A percentile compares a stretch with the other conserved stretches of the same genome.
Evolutionary conservation across 2,329 filamentous ascomycete genomes (phyloP).

Genomic region (Ceratocystis harringtonii): DNA sequence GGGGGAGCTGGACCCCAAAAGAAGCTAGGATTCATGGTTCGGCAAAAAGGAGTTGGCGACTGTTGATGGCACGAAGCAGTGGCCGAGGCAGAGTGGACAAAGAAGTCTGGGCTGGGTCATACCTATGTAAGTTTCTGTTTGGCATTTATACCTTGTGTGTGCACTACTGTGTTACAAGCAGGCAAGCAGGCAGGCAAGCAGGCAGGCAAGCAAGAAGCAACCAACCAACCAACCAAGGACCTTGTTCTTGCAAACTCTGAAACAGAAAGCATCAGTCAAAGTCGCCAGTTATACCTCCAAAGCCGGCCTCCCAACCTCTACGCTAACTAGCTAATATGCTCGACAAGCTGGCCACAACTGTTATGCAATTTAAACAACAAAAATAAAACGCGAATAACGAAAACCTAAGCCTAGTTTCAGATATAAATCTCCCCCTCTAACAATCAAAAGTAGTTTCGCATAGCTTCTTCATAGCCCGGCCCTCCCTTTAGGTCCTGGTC

Average conservation of each 20-base stretch:
- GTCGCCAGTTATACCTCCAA: too few relatives aligned
- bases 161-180: background rate
- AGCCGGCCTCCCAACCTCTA: too few relatives aligned
- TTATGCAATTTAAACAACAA: background rate
- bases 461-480: slow-evolving; percentile 64
- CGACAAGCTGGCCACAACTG: background rate
- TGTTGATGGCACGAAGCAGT: too few relatives aligned
- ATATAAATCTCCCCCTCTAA: background rate
- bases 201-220: background rate
- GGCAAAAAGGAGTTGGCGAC: background rate
- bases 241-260: background rate
- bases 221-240: background rate
- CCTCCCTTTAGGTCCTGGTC: slow-evolving; percentile 72
- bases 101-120: too few relatives aligned
- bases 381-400: background rate
- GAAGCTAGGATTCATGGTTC: background rate
- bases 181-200: background rate
- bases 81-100: too few relatives aligned
- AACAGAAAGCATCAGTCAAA: background rate
- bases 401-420: background rate
- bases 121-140: background rate
- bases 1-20: background rate
- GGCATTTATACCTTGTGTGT: background rate
- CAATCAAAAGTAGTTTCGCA: slow-evolving; percentile 57
- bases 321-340: too few relatives aligned